phyloP scores from a whole-genome alignment of 257 asterid species.

The Fraxinus americana region DNA sequence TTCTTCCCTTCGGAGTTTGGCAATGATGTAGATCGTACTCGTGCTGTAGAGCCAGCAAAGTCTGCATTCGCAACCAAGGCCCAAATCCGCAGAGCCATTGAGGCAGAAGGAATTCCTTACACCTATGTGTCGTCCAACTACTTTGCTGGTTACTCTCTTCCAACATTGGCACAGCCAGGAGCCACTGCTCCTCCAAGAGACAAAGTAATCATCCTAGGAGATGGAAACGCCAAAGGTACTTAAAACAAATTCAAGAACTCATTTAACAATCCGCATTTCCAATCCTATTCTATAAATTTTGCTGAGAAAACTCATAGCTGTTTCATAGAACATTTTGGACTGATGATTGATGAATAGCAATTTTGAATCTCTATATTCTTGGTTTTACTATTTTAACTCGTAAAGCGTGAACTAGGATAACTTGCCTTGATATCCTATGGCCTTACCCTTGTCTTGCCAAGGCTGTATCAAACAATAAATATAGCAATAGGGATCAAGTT shows the following conservation, averaged over 20 bases:
- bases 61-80: slow-evolving; percentile 43
- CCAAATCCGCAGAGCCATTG: slow-evolving; percentile 53
- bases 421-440: not conserved
- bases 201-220: slow-evolving; percentile 59
- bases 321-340: too few relatives aligned
- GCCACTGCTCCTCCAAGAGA: slow-evolving; percentile 58
- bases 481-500: not conserved
- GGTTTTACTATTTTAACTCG: too few relatives aligned
- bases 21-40: slow-evolving; percentile 54
- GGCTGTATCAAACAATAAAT: not conserved
- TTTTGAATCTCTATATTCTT: too few relatives aligned
- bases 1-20: slow-evolving; percentile 83
- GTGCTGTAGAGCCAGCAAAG: slow-evolving; percentile 63
- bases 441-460: not conserved
- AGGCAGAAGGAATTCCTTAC: slow-evolving; percentile 62
- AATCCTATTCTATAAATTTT: not conserved
- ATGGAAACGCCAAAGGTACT: slow-evolving; percentile 77
- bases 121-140: slow-evolving; percentile 47
- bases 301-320: too few relatives aligned
- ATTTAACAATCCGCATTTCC: not conserved
- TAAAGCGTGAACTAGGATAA: not conserved
- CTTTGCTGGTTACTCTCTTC: slow-evolving; percentile 65
- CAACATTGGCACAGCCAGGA: slow-evolving; percentile 49
- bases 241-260: not conserved
- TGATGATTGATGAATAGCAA: too few relatives aligned